Evolutionary conservation across 495 filamentous ascomycete genomes (phyloP), one percentile per base, ranked within the genome.

Genomic region (Neurospora hispaniola): DNA sequence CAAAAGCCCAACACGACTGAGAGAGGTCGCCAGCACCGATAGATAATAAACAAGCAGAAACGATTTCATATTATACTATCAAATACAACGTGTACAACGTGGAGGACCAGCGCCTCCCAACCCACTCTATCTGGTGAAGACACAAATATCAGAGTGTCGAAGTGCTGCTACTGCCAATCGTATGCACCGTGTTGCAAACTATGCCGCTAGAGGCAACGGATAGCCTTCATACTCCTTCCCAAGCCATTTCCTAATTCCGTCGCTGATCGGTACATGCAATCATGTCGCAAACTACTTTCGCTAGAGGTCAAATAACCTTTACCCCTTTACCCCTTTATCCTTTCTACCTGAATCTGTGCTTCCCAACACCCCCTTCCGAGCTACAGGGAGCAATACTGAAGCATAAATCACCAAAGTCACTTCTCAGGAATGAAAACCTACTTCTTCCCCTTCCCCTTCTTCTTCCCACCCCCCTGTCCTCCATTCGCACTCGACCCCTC

Each of bases 401-500:
- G 18, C 43, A n/a, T 7, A 18, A 46, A 46, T 9, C 43, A 46
- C 8, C 43, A 46, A 46, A n/a, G 0, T 18, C 43, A 46, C 43
- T n/a, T n/a, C 43, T 9, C 42, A 42, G 5, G 5, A 38, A 38
- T 31, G 35, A 46, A 54, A 1, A 12, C 46, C 66, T 77, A 72
- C 75, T 79, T 79, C 72, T 83, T 87, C 73, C 85, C 86, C 75
- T 86, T 89, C 69, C 87, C 82, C 78, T 83, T 88, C 80, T 86
- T 84, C 82, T 86, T 87, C 75, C 80, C 66, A 18, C 69, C 39
- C 0, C 11, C n/a, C 48, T 31, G 27, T 5, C 5, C 27, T 3
- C 27, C 27, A 35, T 66, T 66, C 18, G 54, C 6, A 38, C 27
- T 18, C 48, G 48, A 27, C 76, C 82, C 82, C 78, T 87, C 85